Percentiles rank a stretch among this genome's conserved stretches.
phyloP scores from a whole-genome alignment of 2,329 filamentous ascomycete species.

The Aspergillus sp. region DNA sequence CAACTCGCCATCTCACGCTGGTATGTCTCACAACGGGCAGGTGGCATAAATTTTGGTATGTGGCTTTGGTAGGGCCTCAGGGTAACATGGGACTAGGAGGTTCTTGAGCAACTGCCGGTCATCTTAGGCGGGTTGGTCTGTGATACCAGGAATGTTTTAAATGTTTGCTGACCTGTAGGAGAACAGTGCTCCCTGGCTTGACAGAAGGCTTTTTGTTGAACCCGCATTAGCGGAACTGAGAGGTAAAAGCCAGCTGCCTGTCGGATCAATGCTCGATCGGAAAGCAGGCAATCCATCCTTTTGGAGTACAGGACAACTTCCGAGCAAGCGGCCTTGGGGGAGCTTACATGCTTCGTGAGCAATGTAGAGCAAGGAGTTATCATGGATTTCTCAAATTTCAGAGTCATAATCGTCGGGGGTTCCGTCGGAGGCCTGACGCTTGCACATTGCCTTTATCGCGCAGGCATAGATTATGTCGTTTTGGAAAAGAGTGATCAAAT shows the following conservation, averaged over 20 bases:
- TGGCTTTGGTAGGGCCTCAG: background rate
- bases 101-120: too few species aligned
- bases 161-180: too few species aligned
- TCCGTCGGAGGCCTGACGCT: slow-evolving; percentile 55
- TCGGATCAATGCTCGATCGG: background rate
- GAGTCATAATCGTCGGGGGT: slow-evolving; percentile 55
- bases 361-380: background rate
- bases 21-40: background rate
- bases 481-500: slow-evolving; percentile 33
- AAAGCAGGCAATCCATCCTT: background rate
- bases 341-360: background rate
- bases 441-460: slow-evolving; percentile 51
- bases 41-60: background rate
- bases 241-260: too few species aligned
- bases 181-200: too few species aligned
- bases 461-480: slow-evolving; percentile 53
- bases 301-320: background rate
- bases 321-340: background rate
- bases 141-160: too few species aligned
- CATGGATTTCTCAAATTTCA: slow-evolving; percentile 11
- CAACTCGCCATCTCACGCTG: background rate
- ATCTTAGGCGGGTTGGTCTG: too few species aligned
- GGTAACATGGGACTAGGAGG: too few species aligned
- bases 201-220: too few species aligned
- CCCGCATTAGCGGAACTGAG: too few species aligned